These are phyloP conservation scores for Fraxinus velutina DNA, from an alignment of 305 asterid genomes.

Conservation along the genomic window DNA sequence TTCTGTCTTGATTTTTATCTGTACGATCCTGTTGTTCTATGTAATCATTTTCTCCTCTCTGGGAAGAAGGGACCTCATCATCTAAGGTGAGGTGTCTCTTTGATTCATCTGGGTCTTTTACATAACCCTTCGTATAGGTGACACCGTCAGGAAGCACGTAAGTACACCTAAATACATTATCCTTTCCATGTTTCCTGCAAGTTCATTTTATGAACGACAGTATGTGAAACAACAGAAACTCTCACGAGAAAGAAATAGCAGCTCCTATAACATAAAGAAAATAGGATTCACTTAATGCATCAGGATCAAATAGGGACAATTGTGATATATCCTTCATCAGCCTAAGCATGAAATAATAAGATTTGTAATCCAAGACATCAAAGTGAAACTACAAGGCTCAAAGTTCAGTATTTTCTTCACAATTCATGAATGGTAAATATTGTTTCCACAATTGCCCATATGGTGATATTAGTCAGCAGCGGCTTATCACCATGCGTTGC, in stretches of 20 bases:
- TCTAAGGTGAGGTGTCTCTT: constrained; percentile 52
- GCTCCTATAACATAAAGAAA: not conserved
- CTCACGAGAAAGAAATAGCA: not conserved
- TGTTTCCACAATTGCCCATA: not conserved
- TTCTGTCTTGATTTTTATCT: constrained; percentile 43
- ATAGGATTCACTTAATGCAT: constrained; percentile 3
- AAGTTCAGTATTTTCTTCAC: not conserved
- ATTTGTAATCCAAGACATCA: not conserved
- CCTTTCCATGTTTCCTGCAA: constrained; percentile 68
- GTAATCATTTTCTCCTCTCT: constrained; percentile 34
- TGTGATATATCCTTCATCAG: not conserved
- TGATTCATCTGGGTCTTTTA: constrained; percentile 69
- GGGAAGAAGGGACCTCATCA: constrained; percentile 29
- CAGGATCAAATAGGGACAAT: constrained; percentile 3
- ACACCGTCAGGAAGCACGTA: constrained; percentile 92
- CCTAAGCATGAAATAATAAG: not conserved
- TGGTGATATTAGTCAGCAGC: not conserved
- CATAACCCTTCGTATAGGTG: constrained; percentile 70
- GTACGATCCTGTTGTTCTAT: constrained; percentile 33
- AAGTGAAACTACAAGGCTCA: not conserved
- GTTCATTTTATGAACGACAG: constrained; percentile 13
- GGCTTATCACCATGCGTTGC: not conserved
- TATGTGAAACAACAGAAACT: not conserved
- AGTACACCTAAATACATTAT: constrained; percentile 66
- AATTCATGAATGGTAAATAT: not conserved